phyloP scores from a whole-genome alignment of 2,329 filamentous ascomycete species.

The Ascocoryne sarcoides region DNA sequence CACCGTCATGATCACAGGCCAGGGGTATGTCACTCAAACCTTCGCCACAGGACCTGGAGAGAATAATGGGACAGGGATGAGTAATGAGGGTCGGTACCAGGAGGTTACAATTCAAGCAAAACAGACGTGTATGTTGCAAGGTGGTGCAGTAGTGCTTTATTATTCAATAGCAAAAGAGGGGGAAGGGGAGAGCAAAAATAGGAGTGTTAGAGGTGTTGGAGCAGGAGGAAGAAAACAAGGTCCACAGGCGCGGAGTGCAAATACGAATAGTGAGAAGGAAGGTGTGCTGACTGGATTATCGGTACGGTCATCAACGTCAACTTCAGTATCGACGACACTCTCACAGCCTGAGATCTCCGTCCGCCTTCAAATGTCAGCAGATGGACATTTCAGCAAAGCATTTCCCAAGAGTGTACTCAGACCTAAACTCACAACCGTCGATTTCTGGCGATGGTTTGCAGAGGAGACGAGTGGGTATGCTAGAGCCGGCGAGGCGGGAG shows the following conservation, averaged over 20 bases:
- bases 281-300: not conserved
- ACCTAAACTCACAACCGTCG: slow-evolving; percentile 4
- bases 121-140: slow-evolving; percentile 12
- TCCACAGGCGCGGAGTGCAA: not conserved
- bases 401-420: slow-evolving; percentile 7
- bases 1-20: slow-evolving; percentile 4
- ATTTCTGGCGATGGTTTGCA: slow-evolving; percentile 9
- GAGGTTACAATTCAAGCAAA: slow-evolving; percentile 5
- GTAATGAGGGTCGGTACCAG: slow-evolving; percentile 3
- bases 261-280: too few relatives aligned
- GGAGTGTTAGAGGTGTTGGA: too few relatives aligned
- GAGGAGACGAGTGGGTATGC: not conserved
- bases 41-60: slow-evolving; percentile 6
- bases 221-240: too few relatives aligned
- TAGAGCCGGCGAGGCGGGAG: not conserved
- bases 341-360: slow-evolving; percentile 3
- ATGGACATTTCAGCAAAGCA: slow-evolving; percentile 2
- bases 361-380: slow-evolving; percentile 3
- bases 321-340: not conserved
- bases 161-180: too few relatives aligned
- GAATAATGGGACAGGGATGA: too few relatives aligned
- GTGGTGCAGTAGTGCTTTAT: slow-evolving; percentile 6
- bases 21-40: slow-evolving; percentile 7
- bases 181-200: too few relatives aligned
- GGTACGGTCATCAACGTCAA: not conserved